Percentiles rank a stretch among this genome's conserved stretches.
Conservation (phyloP, 768 basidiomycete species). For the Cubamyces sp. region DNA sequence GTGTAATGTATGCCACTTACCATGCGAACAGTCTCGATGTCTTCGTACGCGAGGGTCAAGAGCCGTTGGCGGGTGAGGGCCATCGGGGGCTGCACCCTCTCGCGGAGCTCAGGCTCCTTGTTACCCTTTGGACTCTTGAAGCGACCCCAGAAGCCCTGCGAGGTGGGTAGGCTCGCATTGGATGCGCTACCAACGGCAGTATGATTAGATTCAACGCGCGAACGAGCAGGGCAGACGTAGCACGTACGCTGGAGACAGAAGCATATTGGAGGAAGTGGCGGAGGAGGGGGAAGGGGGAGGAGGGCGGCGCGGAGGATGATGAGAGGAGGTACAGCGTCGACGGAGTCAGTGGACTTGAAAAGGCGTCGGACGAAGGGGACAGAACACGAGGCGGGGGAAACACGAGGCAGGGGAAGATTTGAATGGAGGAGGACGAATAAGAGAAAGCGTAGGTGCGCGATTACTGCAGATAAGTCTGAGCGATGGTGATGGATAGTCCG, state of each 20-base stretch:
- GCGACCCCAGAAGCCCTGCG: conserved; percentile 58
- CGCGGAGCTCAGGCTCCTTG: conserved; percentile 66
- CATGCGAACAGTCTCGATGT: conserved; percentile 86
- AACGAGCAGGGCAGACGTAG: conserved; percentile 30
- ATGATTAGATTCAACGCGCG: conserved; percentile 41
- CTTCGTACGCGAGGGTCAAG: conserved; percentile 79
- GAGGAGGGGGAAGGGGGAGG: conserved; percentile 21
- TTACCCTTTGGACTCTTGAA: conserved; percentile 59
- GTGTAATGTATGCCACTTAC: conserved; percentile 40
- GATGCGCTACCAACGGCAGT: conserved; percentile 53
- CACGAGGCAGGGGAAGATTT: conserved; percentile 34
- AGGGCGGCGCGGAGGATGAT: conserved; percentile 5
- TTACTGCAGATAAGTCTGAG: conserved; percentile 19
- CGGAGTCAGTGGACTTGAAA: conserved; percentile 13
- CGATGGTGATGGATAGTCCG: conserved; percentile 27
- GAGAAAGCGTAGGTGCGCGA: conserved; percentile 14
- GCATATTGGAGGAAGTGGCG: conserved; percentile 50
- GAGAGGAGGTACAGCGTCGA: background rate
- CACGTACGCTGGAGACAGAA: conserved; percentile 79
- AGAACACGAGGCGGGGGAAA: conserved; percentile 28
- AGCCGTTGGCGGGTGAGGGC: conserved; percentile 74
- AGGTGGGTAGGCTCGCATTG: conserved; percentile 58
- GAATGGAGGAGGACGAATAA: conserved; percentile 11
- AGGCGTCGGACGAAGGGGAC: conserved; percentile 8
- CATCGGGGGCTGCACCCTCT: conserved; percentile 57